Conservation (phyloP, 805 yeast genomes). For the Candida qinlingensis region DNA sequence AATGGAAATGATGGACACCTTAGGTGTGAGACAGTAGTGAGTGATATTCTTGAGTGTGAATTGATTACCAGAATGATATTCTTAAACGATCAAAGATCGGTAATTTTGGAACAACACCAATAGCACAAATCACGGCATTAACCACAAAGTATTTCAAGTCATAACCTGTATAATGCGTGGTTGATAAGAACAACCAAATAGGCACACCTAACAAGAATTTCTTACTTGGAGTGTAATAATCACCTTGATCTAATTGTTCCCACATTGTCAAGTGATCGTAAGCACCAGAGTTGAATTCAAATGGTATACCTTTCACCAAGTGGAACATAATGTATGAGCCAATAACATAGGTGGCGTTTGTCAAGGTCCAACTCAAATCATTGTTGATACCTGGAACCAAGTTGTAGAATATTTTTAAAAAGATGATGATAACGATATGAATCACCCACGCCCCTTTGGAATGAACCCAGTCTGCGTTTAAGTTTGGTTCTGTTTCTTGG, state of each 20-base stretch:
- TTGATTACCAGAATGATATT: slow-evolving; percentile 32
- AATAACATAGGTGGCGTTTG: slow-evolving; percentile 82
- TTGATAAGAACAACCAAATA: slow-evolving; percentile 72
- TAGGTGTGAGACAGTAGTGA: too few relatives aligned
- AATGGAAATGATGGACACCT: too few relatives aligned
- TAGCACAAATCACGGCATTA: slow-evolving; percentile 68
- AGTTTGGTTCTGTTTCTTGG: slow-evolving; percentile 80
- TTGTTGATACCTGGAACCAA: slow-evolving; percentile 74
- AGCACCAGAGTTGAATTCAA: slow-evolving; percentile 94
- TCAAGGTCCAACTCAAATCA: slow-evolving; percentile 90
- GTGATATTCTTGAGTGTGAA: too few relatives aligned
- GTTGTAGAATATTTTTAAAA: slow-evolving; percentile 73
- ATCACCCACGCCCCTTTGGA: slow-evolving; percentile 95
- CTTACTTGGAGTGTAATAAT: slow-evolving; percentile 94
- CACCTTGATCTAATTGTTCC: slow-evolving; percentile 96
- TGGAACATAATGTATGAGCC: slow-evolving; percentile 97
- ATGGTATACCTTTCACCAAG: slow-evolving; percentile 93
- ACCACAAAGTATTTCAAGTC: slow-evolving; percentile 72
- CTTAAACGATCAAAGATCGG: slow-evolving; percentile 78
- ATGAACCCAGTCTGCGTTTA: slow-evolving; percentile 95
- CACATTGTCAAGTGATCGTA: slow-evolving; percentile 96
- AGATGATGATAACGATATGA: slow-evolving; percentile 75
- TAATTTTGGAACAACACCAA: slow-evolving; percentile 88
- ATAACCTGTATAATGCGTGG: slow-evolving; percentile 88
- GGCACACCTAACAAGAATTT: slow-evolving; percentile 93